Evolutionary conservation across 345 rosid genomes (phyloP).

Genomic region (Eucalyptus virginea): DNA sequence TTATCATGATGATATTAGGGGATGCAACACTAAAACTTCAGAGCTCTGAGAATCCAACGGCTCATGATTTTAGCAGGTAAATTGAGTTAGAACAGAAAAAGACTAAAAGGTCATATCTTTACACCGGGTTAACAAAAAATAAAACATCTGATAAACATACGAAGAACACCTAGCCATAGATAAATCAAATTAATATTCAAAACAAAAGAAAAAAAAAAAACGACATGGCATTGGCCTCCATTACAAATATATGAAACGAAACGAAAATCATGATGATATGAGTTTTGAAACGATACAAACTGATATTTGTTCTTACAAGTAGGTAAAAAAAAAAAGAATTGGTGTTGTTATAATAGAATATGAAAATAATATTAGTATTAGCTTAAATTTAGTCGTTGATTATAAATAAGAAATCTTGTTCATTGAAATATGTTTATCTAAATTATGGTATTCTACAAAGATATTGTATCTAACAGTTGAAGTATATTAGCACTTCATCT

Average conservation of each 20-base stretch:
- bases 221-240: background rate
- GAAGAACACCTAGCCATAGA: background rate
- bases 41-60: background rate
- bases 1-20: accelerated
- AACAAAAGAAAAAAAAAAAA: no score
- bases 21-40: no score
- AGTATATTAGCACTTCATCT: background rate
- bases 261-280: background rate
- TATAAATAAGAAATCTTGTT: background rate
- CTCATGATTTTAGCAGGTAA: background rate
- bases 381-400: background rate
- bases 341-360: background rate
- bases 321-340: no score
- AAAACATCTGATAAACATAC: no score
- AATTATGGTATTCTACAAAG: background rate
- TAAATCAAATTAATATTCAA: background rate
- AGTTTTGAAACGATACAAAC: background rate
- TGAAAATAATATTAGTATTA: background rate
- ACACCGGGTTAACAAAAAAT: background rate
- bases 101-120: background rate
- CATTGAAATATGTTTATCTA: background rate
- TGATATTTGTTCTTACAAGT: background rate
- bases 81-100: background rate
- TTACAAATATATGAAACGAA: background rate
- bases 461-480: background rate